Base-by-base conservation (phyloP, 192 early-diverging fungal genomes). In the Diversispora eburnea region DNA sequence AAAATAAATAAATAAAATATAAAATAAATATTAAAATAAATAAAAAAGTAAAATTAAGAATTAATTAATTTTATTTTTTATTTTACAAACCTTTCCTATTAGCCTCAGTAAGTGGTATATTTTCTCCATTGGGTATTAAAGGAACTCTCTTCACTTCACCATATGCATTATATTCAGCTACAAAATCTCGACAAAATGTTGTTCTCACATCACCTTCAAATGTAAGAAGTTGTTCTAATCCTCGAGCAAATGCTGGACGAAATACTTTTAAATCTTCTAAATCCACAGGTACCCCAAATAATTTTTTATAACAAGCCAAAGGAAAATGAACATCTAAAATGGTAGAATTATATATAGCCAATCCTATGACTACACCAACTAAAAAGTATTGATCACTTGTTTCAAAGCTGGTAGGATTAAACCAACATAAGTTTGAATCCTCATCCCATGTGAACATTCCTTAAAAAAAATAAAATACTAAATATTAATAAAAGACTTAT, bases 271-370 rank as follows among this genome's bases (percentile, higher is more conserved):
- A 81, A 80, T 98, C 97, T 6, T 90, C 84, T 15, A 97, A 78
- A 67, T 81, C 87, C 63, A 91, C 88, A 46, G 87, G 85, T 52
- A 84, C 77, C 51, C 90, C 88, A 63, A 98, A 82, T 12, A 98
- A 82, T 76, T 97, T 97, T 78, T 98, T 98, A 75, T 95, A 98
- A 57, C 88, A 88, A 8, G 90, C 89, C 58, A 89, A 77, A 8
- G 92, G 91, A 47, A 93, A 77, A 20, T 91, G 92, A 17, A 97
- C 82, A 76, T 96, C 95, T 19, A 98, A 81, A 75, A 98, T 96
- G 25, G 90, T 95, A 19, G 91, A 92, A 78, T 98, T 96, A 77
- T 97, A 96, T 41, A 98, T 91, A 22, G 97, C 95, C 41, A 98
- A 72, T 0, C 95, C 97, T 43, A 98, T 88, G 6, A 98, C 89